Percentiles rank a stretch among this genome's conserved stretches.
These are phyloP conservation scores for Xylariaceae sp. DNA, from an alignment of 2,329 filamentous ascomycete genomes.

Conservation along the genomic window DNA sequence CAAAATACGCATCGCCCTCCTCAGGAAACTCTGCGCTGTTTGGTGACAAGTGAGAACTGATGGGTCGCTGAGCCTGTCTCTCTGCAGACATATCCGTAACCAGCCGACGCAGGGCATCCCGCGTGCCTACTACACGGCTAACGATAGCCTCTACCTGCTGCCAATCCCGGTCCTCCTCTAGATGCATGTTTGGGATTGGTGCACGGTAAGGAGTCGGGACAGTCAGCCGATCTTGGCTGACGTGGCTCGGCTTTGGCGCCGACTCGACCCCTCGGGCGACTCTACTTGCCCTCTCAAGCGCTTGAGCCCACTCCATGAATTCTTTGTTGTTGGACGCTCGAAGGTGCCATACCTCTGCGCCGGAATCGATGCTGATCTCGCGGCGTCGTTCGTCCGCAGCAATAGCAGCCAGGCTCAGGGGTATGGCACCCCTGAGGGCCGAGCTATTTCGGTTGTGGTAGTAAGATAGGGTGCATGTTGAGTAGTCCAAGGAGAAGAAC, in stretches of 20 bases:
- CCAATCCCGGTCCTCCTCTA: constrained; percentile 65
- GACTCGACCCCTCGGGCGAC: constrained; percentile 51
- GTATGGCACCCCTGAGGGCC: constrained; percentile 85
- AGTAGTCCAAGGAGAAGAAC: constrained; percentile 95
- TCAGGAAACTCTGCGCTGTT: constrained; percentile 39
- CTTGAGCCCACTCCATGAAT: constrained; percentile 80
- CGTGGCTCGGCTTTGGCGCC: constrained; percentile 22
- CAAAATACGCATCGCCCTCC: constrained; percentile 52
- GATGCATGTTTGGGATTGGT: constrained; percentile 22
- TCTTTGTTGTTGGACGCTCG: constrained; percentile 76
- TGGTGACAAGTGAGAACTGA: constrained; percentile 37
- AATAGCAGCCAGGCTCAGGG: constrained; percentile 83
- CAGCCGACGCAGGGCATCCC: constrained; percentile 80
- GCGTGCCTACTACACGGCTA: constrained; percentile 76
- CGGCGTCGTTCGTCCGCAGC: constrained; percentile 81
- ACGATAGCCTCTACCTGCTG: constrained; percentile 78
- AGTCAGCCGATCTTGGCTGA: constrained; percentile 21
- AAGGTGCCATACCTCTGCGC: constrained; percentile 94
- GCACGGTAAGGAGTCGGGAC: constrained; percentile 25
- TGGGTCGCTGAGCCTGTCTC: constrained; percentile 43
- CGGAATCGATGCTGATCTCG: constrained; percentile 95
- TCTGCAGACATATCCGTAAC: constrained; percentile 73
- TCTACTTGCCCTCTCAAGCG: constrained; percentile 76
- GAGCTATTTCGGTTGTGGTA: constrained; percentile 94
- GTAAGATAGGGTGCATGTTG: constrained; percentile 90